Evolutionary conservation across 306 rosid species (phyloP), one percentile per base, ranked within the genome.

Genomic region (Acacia acuminata): DNA sequence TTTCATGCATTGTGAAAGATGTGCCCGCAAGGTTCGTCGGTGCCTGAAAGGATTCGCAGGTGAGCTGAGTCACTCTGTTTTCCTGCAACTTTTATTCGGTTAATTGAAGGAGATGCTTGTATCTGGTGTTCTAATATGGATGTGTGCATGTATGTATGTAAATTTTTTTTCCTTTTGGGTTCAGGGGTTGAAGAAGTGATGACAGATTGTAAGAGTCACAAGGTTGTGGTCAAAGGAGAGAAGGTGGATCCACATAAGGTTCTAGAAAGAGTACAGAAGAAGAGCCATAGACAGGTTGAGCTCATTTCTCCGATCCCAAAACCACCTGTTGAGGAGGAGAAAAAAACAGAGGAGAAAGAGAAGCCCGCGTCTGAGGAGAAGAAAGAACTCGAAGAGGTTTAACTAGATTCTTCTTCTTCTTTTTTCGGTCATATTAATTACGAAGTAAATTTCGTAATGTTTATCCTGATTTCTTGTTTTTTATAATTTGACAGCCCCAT

Each of bases 211-310:
- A 88, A 77, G 79, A 83, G 84, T 64, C 89, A 86, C 13, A 92
- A 71, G 77, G 99, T 93, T 22, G 87, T 92, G 1, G 94, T 93
- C 43, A 96, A 89, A 76, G 99, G 98, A 20, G 99, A 93, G 51
- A 90, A 92, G 73, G 94, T 96, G 0, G 97, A 96, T 83, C 99
- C 99, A 2, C 38, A 78, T 14, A 90, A 88, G 85, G 96, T 96
- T 60, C 34, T 88, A n/a, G 92, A 87, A 61, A 93, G 98, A 83
- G 88, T 96, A 65, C 92, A 93, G 86, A 91, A 75, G 82, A 96
- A 93, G 88, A 93, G 91, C 76, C 94, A 84, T 36, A 82, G 97
- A 56, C 80, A 87, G n/a, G 97, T 93, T 2, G 91, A 92, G 80
- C 92, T 96, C 65, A 86, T 96, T 20, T 96, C 96, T 80, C 99